These are phyloP conservation scores for Syzygium aromaticum DNA, from an alignment of 345 rosid genomes.

Conservation along the genomic window DNA sequence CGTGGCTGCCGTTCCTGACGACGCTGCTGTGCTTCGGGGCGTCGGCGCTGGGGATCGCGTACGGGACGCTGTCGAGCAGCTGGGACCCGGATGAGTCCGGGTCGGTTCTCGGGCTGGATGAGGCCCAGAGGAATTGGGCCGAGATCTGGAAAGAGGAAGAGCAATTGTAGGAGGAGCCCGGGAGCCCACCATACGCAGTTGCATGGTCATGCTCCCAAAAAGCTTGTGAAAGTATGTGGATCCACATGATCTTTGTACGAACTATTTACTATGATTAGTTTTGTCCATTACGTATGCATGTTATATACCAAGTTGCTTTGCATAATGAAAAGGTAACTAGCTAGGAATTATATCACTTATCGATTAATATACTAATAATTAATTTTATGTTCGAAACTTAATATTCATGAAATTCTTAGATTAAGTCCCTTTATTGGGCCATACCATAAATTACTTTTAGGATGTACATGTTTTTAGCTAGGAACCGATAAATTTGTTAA, in stretches of 20 bases:
- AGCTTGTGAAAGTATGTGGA: background rate
- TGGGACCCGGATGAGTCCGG: conserved; percentile 53
- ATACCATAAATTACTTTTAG: background rate
- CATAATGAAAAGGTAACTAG: background rate
- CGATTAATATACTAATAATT: background rate
- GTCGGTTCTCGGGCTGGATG: conserved; percentile 59
- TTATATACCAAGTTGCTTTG: background rate
- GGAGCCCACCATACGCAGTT: background rate
- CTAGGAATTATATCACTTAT: background rate
- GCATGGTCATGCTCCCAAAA: background rate
- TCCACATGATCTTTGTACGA: background rate
- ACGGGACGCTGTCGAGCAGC: conserved; percentile 70
- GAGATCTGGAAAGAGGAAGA: conserved; percentile 76
- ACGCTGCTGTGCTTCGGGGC: conserved; percentile 50
- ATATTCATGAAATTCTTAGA: background rate
- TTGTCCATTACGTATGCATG: background rate
- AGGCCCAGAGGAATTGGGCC: conserved; percentile 59
- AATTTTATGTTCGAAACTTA: background rate
- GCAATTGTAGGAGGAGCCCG: background rate
- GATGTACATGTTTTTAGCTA: background rate
- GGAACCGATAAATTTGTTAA: background rate
- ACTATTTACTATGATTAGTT: background rate
- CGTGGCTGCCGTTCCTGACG: conserved; percentile 50
- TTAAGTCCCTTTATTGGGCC: background rate
- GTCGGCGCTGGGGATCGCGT: conserved; percentile 64